Percentiles rank a stretch among this genome's conserved stretches.
phyloP scores from a whole-genome alignment of 345 rosid species.

The Euclidium syriacum region DNA sequence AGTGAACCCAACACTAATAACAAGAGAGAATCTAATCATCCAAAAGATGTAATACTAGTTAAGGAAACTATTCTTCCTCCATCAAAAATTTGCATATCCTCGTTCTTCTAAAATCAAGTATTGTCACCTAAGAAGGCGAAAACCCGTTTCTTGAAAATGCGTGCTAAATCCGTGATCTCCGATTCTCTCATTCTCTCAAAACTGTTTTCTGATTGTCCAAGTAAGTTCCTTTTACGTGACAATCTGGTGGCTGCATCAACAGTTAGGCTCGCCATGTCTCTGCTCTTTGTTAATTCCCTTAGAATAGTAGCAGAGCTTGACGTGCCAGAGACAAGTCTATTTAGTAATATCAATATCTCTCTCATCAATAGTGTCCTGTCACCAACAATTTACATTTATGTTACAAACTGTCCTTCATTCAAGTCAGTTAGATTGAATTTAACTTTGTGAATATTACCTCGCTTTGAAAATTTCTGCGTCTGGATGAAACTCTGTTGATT shows the following conservation, averaged over 20 bases:
- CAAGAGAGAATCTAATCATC: too few species aligned
- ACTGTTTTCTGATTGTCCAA: constrained; percentile 24
- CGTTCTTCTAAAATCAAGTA: not conserved
- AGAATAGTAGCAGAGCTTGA: constrained; percentile 49
- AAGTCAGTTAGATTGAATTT: not conserved
- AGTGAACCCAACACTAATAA: too few species aligned
- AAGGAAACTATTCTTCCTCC: not conserved
- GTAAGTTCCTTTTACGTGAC: constrained; percentile 40
- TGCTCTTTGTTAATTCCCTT: constrained; percentile 50
- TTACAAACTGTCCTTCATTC: too few species aligned
- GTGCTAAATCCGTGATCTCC: constrained; percentile 64
- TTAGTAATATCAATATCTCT: constrained; percentile 73
- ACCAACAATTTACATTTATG: not conserved
- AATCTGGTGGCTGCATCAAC: constrained; percentile 62
- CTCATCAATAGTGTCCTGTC: constrained; percentile 67
- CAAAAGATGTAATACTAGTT: too few species aligned
- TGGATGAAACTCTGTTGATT: constrained; percentile 34
- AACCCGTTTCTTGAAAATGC: constrained; percentile 56
- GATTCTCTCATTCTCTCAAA: constrained; percentile 44
- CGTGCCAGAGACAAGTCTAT: constrained; percentile 67
- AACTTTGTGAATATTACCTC: constrained; percentile 38
- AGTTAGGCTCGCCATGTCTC: constrained; percentile 79
- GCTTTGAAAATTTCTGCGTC: constrained; percentile 48
- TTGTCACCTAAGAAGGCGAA: constrained; percentile 58
- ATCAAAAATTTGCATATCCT: not conserved